Base-by-base conservation (phyloP, 1,139 yeast species). In the Nakaseomyces uthaithaninus region DNA sequence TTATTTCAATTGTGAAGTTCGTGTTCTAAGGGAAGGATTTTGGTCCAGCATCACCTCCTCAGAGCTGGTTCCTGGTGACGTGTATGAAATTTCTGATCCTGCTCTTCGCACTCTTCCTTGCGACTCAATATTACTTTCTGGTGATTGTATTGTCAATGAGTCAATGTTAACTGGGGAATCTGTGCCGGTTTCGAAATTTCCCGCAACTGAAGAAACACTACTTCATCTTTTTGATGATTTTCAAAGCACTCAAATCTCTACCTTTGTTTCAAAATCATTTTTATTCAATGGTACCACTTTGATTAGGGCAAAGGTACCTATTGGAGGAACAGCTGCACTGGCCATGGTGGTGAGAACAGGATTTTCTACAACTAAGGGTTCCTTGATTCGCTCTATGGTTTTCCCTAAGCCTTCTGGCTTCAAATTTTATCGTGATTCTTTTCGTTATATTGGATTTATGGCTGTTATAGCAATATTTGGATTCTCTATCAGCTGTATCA, bases 141-240 rank as follows among this genome's bases (percentile, higher is more conserved):
- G 98, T 40, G 97, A 87, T 57, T 85, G 94, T 60, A 86, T 91
- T 43, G 82, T 89, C 14, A 91, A 91, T 60, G 97, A 89, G 59
- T 83, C 95, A 9, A 89, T 89, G 94, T 71, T 89, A 24, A 91
- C 97, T 0, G 99, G 99, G 30, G 99, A 91, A 60, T 86, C 96
- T 43, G 97, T 91, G 1, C 98, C 99, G 0, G 95, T 91, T 2
- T 75, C 95, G 0, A 91, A 91, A 59, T 49, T 69, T 4, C 72
- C 82, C 3, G 87, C 94, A 2, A 66, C 73, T 0, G 73, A 72
- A 20, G 86, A 77, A 15, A 72, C 80, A 0, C 72, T 86, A 33
- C 65, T 66, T 23, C 67, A 67, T 14, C 62, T 86, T 33, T 69
- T 74, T 16, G 68, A 67, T 36, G 80, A 74, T 52, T 74, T 75